A percentile compares a stretch with the other conserved stretches of the same genome.
These are phyloP conservation scores for Aschersonia sp. DNA, from an alignment of 2,329 filamentous ascomycete species.

Conservation along the genomic window DNA sequence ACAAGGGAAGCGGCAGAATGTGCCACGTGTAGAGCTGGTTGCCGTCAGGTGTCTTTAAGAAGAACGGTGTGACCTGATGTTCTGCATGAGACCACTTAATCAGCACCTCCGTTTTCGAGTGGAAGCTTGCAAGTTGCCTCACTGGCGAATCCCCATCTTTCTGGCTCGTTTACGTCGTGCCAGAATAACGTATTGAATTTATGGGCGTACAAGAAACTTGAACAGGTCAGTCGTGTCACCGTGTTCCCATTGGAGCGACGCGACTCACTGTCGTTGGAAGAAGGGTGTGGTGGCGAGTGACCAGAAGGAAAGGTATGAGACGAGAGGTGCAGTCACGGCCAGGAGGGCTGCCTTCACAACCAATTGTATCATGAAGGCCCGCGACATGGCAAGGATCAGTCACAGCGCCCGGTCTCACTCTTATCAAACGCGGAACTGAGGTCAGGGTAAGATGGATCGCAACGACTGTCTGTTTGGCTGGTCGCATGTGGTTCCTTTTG, in stretches of 20 bases:
- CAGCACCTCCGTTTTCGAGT: background rate
- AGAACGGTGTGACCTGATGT: constrained; percentile 82
- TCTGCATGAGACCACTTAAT: constrained; percentile 27
- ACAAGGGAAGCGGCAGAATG: constrained; percentile 65
- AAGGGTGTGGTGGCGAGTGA: constrained; percentile 49
- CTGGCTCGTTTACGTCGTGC: constrained; percentile 60
- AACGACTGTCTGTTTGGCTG: no score
- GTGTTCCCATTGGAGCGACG: background rate
- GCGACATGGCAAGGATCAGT: background rate
- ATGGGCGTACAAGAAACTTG: constrained; percentile 71
- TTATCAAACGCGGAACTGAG: no score
- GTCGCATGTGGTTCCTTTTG: no score
- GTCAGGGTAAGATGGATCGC: no score
- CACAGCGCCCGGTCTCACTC: no score
- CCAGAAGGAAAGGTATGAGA: constrained; percentile 54
- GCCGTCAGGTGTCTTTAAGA: constrained; percentile 57
- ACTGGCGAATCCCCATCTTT: constrained; percentile 80
- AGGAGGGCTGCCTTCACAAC: constrained; percentile 14
- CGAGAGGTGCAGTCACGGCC: constrained; percentile 39
- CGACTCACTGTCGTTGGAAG: constrained; percentile 67
- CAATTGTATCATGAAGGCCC: constrained; percentile 7
- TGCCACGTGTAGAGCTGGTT: constrained; percentile 83
- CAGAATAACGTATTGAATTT: constrained; percentile 59
- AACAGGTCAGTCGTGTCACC: background rate
- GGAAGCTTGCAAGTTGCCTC: constrained; percentile 7